phyloP scores from a whole-genome alignment of 805 yeast genomes.

The Sugiyamaella americana region DNA sequence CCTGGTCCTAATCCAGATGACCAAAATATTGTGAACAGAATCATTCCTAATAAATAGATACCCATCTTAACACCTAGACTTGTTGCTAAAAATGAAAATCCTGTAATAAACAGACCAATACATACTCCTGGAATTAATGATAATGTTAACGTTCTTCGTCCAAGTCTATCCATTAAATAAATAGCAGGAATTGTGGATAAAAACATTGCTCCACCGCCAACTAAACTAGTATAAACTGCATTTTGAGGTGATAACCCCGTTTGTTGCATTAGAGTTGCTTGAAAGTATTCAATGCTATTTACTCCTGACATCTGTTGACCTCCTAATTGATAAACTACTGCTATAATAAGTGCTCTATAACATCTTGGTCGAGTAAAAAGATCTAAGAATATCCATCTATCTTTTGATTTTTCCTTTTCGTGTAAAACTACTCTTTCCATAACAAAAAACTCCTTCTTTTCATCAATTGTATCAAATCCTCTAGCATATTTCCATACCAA shows the following conservation, averaged over 20 bases:
- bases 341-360: slow-evolving; percentile 11
- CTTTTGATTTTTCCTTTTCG: slow-evolving; percentile 8
- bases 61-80: slow-evolving; percentile 6
- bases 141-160: slow-evolving; percentile 7
- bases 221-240: slow-evolving; percentile 11
- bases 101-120: slow-evolving; percentile 9
- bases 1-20: slow-evolving; percentile 13
- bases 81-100: slow-evolving; percentile 6
- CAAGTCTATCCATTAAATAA: slow-evolving; percentile 8
- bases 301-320: slow-evolving; percentile 14
- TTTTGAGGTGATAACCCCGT: slow-evolving; percentile 6
- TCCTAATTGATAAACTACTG: slow-evolving; percentile 9
- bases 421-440: slow-evolving; percentile 9
- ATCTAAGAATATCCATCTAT: slow-evolving; percentile 8
- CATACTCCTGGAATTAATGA: slow-evolving; percentile 9
- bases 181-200: slow-evolving; percentile 10
- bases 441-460: slow-evolving; percentile 10
- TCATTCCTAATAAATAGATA: slow-evolving; percentile 10
- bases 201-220: slow-evolving; percentile 13
- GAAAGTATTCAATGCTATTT: slow-evolving; percentile 11
- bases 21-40: slow-evolving; percentile 9
- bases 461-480: slow-evolving; percentile 10
- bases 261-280: slow-evolving; percentile 6
- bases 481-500: slow-evolving; percentile 11
- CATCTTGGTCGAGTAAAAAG: slow-evolving; percentile 11